Base-by-base conservation (phyloP, 441 rosid species). In the Kokia cookei region DNA sequence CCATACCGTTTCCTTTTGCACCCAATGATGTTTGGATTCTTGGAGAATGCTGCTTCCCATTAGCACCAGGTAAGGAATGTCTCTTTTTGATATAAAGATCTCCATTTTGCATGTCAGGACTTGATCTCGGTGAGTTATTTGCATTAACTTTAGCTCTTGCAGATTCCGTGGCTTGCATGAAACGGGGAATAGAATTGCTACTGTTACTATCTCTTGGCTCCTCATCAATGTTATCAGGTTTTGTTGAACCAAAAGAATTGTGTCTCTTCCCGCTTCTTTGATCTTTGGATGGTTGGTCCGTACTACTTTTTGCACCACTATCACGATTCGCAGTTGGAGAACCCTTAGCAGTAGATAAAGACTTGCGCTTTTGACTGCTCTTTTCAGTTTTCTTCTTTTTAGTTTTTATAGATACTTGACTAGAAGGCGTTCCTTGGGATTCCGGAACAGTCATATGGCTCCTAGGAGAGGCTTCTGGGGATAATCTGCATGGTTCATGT, bases 141-240 rank as follows among this genome's bases (percentile, higher is more conserved):
- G 91, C 89, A 69, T 86, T 81, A 72, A 93, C 51, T 88, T 95
- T 93, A 26, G 97, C 97, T 85, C 83, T 90, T 17, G 97, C 99
- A 40, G 99, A 95, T 83, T 93, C 85, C 15, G 99, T 93, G 64
- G 87, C 97, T 83, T 88, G 97, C 99, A 95, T 95, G 90, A 95
- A 95, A 69, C 78, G 93, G 32, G 98, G 99, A 69, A 93, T 51
- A 68, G 93, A 84, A 81, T 74, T 86, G 79, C 87, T 91, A 80
- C 90, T 87, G 74, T 84, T 85, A 70, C 90, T 83, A 65, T 89
- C 93, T 76, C 93, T 85, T 70, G 91, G 86, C 77, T 91, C 98
- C 87, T 89, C 90, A 55, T 86, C 95, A 75, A 59, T 68, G 62
- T 71, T 78, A 29, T 84, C 90, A 1, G 72, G 75, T 67, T 61